Evolutionary conservation across 495 filamentous ascomycete genomes (phyloP).

Genomic region (Symbiotaphrina buchneri): DNA sequence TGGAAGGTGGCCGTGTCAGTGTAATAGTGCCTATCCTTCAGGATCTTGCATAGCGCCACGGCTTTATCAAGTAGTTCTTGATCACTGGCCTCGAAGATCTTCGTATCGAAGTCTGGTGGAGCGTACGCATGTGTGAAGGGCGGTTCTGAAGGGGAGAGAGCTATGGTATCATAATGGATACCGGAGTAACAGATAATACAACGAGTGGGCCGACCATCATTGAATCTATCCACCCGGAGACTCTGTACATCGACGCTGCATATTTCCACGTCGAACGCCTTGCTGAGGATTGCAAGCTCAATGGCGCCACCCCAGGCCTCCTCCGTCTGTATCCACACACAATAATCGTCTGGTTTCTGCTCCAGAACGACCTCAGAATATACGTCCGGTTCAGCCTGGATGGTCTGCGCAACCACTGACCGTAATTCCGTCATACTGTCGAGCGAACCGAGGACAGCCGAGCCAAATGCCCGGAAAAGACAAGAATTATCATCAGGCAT

Average conservation of each 20-base stretch:
- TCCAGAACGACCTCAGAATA: slow-evolving; percentile 64
- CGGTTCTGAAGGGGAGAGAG: slow-evolving; percentile 40
- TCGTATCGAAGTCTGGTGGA: slow-evolving; percentile 50
- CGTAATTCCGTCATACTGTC: slow-evolving; percentile 59
- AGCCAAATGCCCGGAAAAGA: slow-evolving; percentile 75
- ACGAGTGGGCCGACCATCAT: slow-evolving; percentile 44
- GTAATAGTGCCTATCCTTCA: slow-evolving; percentile 58
- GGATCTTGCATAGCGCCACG: slow-evolving; percentile 43
- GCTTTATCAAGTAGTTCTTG: slow-evolving; percentile 46
- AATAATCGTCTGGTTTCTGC: slow-evolving; percentile 52
- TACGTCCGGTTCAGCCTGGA: slow-evolving; percentile 43
- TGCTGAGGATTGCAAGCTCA: slow-evolving; percentile 65
- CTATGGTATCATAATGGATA: slow-evolving; percentile 90
- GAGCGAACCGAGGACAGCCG: slow-evolving; percentile 47
- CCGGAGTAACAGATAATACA: slow-evolving; percentile 83
- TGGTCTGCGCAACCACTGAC: slow-evolving; percentile 57
- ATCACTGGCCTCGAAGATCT: slow-evolving; percentile 51
- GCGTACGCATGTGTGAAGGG: slow-evolving; percentile 30
- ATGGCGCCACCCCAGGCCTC: slow-evolving; percentile 85
- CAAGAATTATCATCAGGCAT: slow-evolving; percentile 98
- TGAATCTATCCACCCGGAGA: slow-evolving; percentile 50
- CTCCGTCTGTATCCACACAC: slow-evolving; percentile 57
- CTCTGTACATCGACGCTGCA: slow-evolving; percentile 61
- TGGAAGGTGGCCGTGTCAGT: slow-evolving; percentile 72
- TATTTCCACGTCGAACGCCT: slow-evolving; percentile 76